phyloP scores from a whole-genome alignment of 331 rosid species.

The Stylosanthes scabra region DNA sequence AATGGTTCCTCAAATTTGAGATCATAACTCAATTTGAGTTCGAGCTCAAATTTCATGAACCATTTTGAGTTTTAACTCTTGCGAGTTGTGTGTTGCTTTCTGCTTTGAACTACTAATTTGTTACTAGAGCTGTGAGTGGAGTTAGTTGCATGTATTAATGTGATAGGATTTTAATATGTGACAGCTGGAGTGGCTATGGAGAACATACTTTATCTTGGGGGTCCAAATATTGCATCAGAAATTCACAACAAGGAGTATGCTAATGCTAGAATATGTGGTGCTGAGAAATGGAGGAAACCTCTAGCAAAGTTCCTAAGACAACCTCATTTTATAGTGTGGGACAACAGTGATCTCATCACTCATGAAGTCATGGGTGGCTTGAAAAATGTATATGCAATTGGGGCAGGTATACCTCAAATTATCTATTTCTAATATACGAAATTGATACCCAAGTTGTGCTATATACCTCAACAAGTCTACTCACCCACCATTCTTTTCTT shows the following conservation, averaged over 20 bases:
- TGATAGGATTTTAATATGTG: too few species aligned
- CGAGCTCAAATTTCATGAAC: too few species aligned
- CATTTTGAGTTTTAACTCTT: too few species aligned
- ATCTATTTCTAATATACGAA: background rate
- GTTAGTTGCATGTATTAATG: too few species aligned
- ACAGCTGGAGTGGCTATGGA: constrained; percentile 73
- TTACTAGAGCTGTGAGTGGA: too few species aligned
- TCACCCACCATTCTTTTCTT: too few species aligned
- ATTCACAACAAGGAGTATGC: constrained; percentile 79
- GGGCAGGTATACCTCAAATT: constrained; percentile 32
- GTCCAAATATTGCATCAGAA: constrained; percentile 64
- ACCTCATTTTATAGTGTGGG: constrained; percentile 36
- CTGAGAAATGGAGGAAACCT: constrained; percentile 38
- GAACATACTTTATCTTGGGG: constrained; percentile 83
- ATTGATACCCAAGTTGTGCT: too few species aligned
- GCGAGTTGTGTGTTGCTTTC: too few species aligned
- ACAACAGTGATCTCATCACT: constrained; percentile 32
- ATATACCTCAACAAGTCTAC: too few species aligned
- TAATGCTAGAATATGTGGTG: constrained; percentile 26
- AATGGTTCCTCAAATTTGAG: too few species aligned
- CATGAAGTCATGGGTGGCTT: constrained; percentile 59
- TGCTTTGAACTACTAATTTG: too few species aligned
- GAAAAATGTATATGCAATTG: constrained; percentile 64
- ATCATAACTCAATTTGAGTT: too few species aligned
- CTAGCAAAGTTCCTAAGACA: constrained; percentile 32